Conservation (phyloP, 1,284 basidiomycete genomes). For the Fomitopsis palustris region DNA sequence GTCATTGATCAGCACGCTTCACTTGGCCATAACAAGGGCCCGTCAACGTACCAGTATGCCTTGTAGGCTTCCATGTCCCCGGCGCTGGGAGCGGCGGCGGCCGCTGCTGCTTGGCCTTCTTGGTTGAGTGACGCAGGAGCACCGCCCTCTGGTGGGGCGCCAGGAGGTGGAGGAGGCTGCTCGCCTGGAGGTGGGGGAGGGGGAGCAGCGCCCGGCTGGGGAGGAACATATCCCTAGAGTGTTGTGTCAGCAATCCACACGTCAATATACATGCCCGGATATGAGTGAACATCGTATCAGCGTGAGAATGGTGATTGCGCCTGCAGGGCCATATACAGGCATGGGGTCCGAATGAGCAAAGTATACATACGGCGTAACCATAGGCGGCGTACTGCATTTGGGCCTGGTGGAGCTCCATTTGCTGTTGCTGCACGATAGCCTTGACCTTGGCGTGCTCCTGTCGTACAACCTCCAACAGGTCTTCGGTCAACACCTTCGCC, state of each 20-base stretch:
- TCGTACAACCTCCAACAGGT: slow-evolving; percentile 83
- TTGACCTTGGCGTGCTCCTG: slow-evolving; percentile 84
- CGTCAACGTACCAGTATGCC: slow-evolving; percentile 60
- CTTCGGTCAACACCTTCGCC: slow-evolving; percentile 86
- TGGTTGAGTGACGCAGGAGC: slow-evolving; percentile 30
- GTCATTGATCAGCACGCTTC: neutral
- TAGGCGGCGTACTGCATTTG: slow-evolving; percentile 78
- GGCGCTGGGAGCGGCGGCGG: slow-evolving; percentile 44
- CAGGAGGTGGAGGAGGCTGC: slow-evolving; percentile 48
- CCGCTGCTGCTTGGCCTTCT: slow-evolving; percentile 21
- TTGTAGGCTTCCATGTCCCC: slow-evolving; percentile 61
- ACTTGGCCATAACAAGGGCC: no score
- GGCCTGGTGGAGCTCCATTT: slow-evolving; percentile 79
- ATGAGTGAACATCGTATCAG: neutral
- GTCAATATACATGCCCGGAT: slow-evolving; percentile 26
- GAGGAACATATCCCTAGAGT: slow-evolving; percentile 57
- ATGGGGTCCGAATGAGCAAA: slow-evolving; percentile 21
- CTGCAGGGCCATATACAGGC: slow-evolving; percentile 10
- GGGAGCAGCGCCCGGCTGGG: slow-evolving; percentile 54
- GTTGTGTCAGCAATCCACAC: slow-evolving; percentile 23
- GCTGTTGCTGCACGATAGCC: slow-evolving; percentile 57
- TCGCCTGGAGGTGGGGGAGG: slow-evolving; percentile 63
- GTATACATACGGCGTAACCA: slow-evolving; percentile 53
- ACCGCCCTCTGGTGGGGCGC: slow-evolving; percentile 39
- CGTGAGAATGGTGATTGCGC: slow-evolving; percentile 3